Base-by-base conservation (phyloP, 495 filamentous ascomycete genomes). In the Penicillium longicatenatum region DNA sequence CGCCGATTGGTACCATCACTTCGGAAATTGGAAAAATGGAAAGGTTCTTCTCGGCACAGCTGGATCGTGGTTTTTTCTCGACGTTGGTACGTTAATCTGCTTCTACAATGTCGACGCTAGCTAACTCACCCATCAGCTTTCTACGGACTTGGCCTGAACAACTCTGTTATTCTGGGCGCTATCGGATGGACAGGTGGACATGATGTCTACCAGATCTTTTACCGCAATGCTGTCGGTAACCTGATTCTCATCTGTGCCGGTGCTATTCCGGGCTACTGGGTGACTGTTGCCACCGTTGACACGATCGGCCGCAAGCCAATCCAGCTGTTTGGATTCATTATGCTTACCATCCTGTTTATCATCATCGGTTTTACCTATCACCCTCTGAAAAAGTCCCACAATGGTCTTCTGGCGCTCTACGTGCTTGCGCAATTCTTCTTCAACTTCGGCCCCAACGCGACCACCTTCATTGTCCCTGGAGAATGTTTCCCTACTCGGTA, bases 401-500 rank as follows among this genome's bases (percentile, higher is more conserved):
- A 74, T 58, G 75, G 76, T 48, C 77, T 92, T 11, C 78, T 93
- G 21, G 86, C 78, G n/a, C 80, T 91, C 55, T 94, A 93, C 66
- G 81, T 93, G 19, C 73, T 94, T 3, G 85, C 86, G n/a, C 88
- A 93, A 61, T 90, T 91, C 76, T 93, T 91, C 77, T 93, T 93
- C 82, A 93, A 93, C 75, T 92, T 84, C 57, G 77, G 91, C 2
- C 92, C 92, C 51, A 96, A 96, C 72, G 80, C 89, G 2, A 96
- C 90, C 20, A 96, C 91, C 31, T 96, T 96, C 77, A 88, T 96
- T 64, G 86, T 96, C 1, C 92, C 92, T 10, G 92, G 91, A 20
- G 92, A 97, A 69, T 88, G 85, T 63, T 97, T 94, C 77, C 92
- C 92, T 0, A 96, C 92, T 5, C 86, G 91, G 43, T 94, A 93